Evolutionary conservation across 768 basidiomycete genomes (phyloP), one percentile per base, ranked within the genome.

Genomic region (Lactarius evosmus): DNA sequence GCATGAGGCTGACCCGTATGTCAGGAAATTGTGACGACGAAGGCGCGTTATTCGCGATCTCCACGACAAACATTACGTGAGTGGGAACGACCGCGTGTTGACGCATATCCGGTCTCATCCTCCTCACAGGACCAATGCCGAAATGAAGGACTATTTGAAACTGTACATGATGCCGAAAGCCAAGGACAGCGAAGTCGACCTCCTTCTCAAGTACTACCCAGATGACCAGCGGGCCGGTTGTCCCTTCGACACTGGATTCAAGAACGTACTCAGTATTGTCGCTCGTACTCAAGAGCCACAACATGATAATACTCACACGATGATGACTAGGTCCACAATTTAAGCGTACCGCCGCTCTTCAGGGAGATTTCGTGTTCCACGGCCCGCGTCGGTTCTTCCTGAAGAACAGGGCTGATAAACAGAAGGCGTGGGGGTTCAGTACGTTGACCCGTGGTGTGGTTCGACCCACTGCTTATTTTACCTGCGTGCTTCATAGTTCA

Each of bases 11-110:
- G 32, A 60, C 25, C 6, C 19, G 44, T 16, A 32, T 66, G 17
- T 2, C 49, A 78, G 82, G 82, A 19, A 78, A 83, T 64, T 78
- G 77, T 63, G 83, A 86, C 56, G 86, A 87, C 59, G 86, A 87
- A 69, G 86, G 85, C 7, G 83, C 85, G 0, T 51, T 75, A 3
- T 77, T 77, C 68, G 64, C 75, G 0, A 25, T 76, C 7, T 56
- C 68, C 2, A 68, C 51, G 0, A 30, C 55, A 6, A 75, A 76
- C 58, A 66, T 77, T 40, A 70, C 73, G 76, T 77, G 66, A 1
- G 72, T 58, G 22, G 33, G 44, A 27, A 59, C 56, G 25, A 55
- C 16, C 22, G 33, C 22, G 4, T 14, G 29, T 32, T 11, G 33
- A 8, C 34, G 22, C 29, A 16, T 7, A 1, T 36, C 36, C 7